Base-by-base conservation (phyloP, 768 basidiomycete genomes). In the Lepiota brunneoincarnata region DNA sequence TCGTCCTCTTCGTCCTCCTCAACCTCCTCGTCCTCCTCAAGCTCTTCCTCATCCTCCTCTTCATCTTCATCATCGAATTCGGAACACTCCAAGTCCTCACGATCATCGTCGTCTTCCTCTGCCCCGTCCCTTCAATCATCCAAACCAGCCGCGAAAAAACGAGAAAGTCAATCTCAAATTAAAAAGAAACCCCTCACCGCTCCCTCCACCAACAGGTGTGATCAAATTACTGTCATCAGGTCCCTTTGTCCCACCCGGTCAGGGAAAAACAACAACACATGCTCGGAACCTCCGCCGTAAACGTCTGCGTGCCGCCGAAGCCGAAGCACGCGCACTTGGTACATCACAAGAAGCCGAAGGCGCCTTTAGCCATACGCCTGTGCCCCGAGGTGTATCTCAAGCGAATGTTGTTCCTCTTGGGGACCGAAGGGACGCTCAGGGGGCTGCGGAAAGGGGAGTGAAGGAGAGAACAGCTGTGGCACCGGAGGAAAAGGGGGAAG, bases 231-330 rank as follows among this genome's bases (percentile, higher is more conserved):
- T 18, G 45, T 18, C 24, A 61, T 63, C 21, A 11, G 45, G 37
- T 15, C 39, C 45, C 42, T 40, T 42, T 36, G 75, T 85, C 7
- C 83, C 85, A 1, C 85, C 85, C 0, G 85, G 86, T 2, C 66
- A 71, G 20, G 86, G 86, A 12, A 86, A 83, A 64, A 64, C 77
- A 0, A 65, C 77, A 2, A 87, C 86, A 2, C 80, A 76, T 14
- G 69, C 70, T 20, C 76, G 85, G 4, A 87, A 87, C 62, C 61
- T 75, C n/a, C 79, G 85, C 31, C 72, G 84, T 31, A 75, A 78
- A 37, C 66, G 74, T 12, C 80, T 77, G 69, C 71, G 75, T 38
- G 58, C 63, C 43, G 56, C 57, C 34, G 56, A 63, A 36, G 50
- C 51, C 23, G 44, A 52, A 31, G 49, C 50, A 20, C 24, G 61